Conservation (phyloP, 306 rosid species). For the Prunus padus region DNA sequence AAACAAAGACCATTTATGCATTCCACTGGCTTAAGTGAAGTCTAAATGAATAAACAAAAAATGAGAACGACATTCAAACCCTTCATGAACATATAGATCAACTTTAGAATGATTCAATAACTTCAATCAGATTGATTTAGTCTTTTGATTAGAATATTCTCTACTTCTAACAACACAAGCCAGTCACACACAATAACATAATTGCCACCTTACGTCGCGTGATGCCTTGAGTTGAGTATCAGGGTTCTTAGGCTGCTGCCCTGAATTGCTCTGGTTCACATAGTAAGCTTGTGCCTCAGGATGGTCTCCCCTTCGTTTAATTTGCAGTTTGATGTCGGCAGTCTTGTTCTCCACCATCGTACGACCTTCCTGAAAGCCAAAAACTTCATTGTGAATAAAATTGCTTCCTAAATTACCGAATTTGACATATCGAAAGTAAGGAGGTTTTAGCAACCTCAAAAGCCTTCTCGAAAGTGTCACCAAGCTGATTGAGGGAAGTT, state of each 20-base stretch:
- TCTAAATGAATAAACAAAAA: background rate
- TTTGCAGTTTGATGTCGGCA: conserved; percentile 76
- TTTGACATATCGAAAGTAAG: background rate
- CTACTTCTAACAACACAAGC: conserved; percentile 26
- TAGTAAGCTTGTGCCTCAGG: conserved; percentile 33
- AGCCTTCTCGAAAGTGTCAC: conserved; percentile 93
- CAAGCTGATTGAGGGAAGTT: conserved; percentile 85
- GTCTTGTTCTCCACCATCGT: conserved; percentile 77
- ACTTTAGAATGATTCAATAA: background rate
- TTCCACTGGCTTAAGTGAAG: conserved; percentile 16
- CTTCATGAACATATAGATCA: background rate
- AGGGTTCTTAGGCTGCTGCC: conserved; percentile 40
- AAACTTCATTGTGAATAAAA: background rate
- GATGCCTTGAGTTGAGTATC: conserved; percentile 97
- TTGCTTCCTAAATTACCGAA: background rate
- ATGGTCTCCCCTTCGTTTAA: conserved; percentile 52
- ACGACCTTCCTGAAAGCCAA: conserved; percentile 64
- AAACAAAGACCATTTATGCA: conserved; percentile 30
- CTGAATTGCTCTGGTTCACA: conserved; percentile 29
- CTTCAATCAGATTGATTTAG: conserved; percentile 12
- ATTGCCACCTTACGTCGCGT: conserved; percentile 99
- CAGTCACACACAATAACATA: conserved; percentile 53
- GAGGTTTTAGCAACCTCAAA: conserved; percentile 52
- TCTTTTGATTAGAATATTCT: conserved; percentile 1
- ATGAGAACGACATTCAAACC: background rate